These are phyloP conservation scores for Vairimorpha necatrix DNA, from an alignment of 371 early-diverging fungal species.

Conservation along the genomic window DNA sequence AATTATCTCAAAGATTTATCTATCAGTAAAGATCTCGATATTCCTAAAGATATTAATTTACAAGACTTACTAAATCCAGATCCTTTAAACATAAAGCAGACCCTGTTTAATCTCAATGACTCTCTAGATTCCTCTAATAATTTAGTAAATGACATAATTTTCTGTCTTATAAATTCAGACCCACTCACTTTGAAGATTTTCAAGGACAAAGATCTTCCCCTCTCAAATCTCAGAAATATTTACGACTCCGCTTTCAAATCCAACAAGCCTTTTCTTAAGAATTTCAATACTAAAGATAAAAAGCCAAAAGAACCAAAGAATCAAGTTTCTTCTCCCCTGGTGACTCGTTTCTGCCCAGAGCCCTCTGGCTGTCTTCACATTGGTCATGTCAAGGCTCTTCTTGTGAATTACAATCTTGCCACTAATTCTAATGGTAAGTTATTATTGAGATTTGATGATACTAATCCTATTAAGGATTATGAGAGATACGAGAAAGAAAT, in stretches of 20 bases:
- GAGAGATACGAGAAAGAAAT: constrained; percentile 62
- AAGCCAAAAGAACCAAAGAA: constrained; percentile 49
- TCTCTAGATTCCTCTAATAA: too few species aligned
- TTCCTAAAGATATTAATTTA: too few species aligned
- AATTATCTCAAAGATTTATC: too few species aligned
- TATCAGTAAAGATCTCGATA: too few species aligned
- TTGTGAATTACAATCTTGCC: constrained; percentile 94
- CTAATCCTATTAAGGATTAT: constrained; percentile 96
- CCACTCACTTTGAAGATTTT: constrained; percentile 8
- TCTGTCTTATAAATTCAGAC: constrained; percentile 47
- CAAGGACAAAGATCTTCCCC: constrained; percentile 38
- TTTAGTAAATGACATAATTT: constrained; percentile 38
- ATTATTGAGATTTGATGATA: constrained; percentile 96
- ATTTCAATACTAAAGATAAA: constrained; percentile 49
- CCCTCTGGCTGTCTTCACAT: constrained; percentile 94
- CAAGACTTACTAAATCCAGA: too few species aligned
- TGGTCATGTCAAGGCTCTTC: constrained; percentile 96
- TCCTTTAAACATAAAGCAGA: too few species aligned
- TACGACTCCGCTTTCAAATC: constrained; percentile 40
- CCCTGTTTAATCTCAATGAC: too few species aligned
- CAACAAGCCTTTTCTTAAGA: constrained; percentile 47
- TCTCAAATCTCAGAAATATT: constrained; percentile 25
- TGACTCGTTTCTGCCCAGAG: constrained; percentile 95
- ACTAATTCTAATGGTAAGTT: constrained; percentile 79
- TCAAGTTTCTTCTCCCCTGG: constrained; percentile 43